These are phyloP conservation scores for Pseudozyma pruni DNA, from an alignment of 1,284 basidiomycete species.

Conservation along the genomic window DNA sequence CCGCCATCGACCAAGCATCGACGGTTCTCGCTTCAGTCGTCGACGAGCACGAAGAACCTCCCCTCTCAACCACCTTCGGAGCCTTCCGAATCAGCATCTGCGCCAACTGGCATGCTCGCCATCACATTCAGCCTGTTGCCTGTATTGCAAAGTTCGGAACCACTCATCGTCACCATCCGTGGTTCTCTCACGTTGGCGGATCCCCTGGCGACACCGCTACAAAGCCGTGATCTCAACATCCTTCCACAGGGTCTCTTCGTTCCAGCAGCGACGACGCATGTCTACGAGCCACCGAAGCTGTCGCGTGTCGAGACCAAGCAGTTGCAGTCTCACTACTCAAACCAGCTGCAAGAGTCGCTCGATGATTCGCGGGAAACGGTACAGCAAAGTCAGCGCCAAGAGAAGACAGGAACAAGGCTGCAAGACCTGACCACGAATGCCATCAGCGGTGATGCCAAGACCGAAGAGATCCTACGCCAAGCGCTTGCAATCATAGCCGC, in stretches of 20 bases:
- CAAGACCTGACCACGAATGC: neutral
- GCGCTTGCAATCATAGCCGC: slow-evolving; percentile 37
- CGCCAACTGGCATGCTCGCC: slow-evolving; percentile 10
- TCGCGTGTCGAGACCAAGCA: neutral
- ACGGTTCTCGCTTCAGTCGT: slow-evolving; percentile 44
- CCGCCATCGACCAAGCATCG: slow-evolving; percentile 18
- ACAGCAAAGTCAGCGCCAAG: neutral
- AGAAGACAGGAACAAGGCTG: neutral
- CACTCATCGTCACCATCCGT: slow-evolving; percentile 11
- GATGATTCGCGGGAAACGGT: slow-evolving; percentile 31
- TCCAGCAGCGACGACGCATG: slow-evolving; percentile 6
- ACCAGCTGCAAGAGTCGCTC: slow-evolving; percentile 14
- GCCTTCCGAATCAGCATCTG: neutral
- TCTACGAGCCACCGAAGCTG: neutral
- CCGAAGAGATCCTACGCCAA: slow-evolving; percentile 18
- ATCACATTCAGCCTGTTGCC: slow-evolving; percentile 31
- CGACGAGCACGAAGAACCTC: slow-evolving; percentile 10
- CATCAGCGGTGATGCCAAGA: neutral
- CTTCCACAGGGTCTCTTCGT: slow-evolving; percentile 17
- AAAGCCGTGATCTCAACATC: neutral
- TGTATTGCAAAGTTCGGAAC: slow-evolving; percentile 24
- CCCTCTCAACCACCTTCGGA: slow-evolving; percentile 21
- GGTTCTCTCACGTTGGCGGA: slow-evolving; percentile 4
- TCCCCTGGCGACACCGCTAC: neutral
- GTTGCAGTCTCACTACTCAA: neutral